These are phyloP conservation scores for Rhodotorula toruloides DNA, from an alignment of 768 basidiomycete species.

Conservation along the genomic window DNA sequence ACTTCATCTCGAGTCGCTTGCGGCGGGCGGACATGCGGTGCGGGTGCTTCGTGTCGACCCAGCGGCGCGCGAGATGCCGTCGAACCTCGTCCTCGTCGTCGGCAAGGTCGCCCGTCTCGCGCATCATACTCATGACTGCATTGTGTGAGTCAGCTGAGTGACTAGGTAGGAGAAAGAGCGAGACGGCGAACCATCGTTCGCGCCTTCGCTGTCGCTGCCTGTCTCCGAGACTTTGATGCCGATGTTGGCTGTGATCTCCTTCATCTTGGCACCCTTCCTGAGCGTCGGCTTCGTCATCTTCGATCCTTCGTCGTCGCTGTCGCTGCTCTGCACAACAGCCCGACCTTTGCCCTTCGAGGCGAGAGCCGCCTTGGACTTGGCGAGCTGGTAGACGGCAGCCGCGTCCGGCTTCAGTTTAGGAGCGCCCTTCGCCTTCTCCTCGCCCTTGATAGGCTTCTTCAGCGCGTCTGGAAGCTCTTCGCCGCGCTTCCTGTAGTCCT, in stretches of 20 bases:
- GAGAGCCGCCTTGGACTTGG: no score
- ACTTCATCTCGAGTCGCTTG: slow-evolving; percentile 4
- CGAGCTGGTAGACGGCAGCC: no score
- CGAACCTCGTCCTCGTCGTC: neutral
- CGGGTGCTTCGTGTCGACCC: slow-evolving; percentile 19
- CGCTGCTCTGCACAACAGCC: no score
- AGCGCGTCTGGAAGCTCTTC: neutral
- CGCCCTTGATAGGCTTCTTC: neutral
- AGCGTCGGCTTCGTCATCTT: no score
- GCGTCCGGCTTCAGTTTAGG: no score
- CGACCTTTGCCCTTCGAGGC: no score
- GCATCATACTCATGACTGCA: neutral
- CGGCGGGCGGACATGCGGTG: slow-evolving; percentile 2
- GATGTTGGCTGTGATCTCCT: no score
- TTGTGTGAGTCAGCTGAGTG: no score
- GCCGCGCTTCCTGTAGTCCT: neutral
- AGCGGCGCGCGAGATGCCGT: slow-evolving; percentile 22
- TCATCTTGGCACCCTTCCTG: no score
- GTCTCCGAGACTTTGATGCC: no score
- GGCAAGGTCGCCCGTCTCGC: neutral
- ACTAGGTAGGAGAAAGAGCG: neutral
- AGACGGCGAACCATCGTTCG: neutral
- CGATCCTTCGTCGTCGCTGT: no score
- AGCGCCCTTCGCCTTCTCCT: neutral
- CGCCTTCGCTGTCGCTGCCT: no score